Evolutionary conservation across 805 yeast species (phyloP), one percentile per base, ranked within the genome.

Genomic region (Kurtzmaniella fragi): DNA sequence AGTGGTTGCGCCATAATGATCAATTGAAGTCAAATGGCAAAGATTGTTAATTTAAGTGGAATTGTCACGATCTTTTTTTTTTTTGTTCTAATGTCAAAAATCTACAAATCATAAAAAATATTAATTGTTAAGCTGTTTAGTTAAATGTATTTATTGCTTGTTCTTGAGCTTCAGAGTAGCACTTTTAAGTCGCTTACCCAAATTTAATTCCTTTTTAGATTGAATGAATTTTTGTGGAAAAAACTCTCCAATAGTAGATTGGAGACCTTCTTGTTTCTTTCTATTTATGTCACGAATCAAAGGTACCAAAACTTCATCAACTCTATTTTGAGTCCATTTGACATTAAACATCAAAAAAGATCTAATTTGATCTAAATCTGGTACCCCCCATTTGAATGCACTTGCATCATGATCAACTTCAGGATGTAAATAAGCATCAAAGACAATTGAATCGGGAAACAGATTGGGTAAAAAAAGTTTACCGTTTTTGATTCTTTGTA

Each of bases 351-450:
- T 75, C 57, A 93, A 65, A 48, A 76, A 90, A 1, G 77, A 68
- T 25, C 97, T 64, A 37, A 93, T 64, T 47, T 78, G 79, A 49
- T 89, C 97, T 42, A 90, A 61, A 55, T 86, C 88, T 0, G 97
- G 96, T 2, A 69, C 62, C 0, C 97, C 98, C 99, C 99, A 93
- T 34, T 75, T 75, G 61, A 93, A 90, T 39, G 74, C 71, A 0
- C 90, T 84, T 34, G 66, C 64, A 55, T 90, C 96, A 30, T 71
- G 71, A 56, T 93, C 98, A 3, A 93, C 96, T 27, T 82, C 87
- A 0, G 99, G 96, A 9, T 68, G 54, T 15, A 71, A 44, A 57
- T 93, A 93, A 0, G 97, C 96, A 16, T 83, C 78, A 27, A 64
- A 64, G 1, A 93, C 87, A 1, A 71, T 64, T 4, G 55, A 60